A percentile compares a stretch with the other conserved stretches of the same genome.
phyloP scores from a whole-genome alignment of 2,329 filamentous ascomycete genomes.

The Microascus cirrosus region DNA sequence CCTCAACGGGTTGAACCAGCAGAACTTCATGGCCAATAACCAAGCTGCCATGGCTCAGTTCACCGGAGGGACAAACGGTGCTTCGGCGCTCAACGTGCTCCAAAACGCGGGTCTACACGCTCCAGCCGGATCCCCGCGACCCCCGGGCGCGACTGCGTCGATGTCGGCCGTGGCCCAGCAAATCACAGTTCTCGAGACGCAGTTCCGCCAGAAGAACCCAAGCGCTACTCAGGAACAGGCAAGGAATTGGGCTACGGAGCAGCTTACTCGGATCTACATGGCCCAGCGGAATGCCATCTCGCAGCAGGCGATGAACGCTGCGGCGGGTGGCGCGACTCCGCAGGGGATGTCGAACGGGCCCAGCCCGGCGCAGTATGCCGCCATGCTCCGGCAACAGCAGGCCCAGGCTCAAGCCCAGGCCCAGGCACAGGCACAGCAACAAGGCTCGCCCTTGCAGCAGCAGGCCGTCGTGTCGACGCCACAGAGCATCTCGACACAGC shows the following conservation, averaged over 20 bases:
- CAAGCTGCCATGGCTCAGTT: conserved; percentile 42
- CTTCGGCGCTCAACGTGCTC: conserved; percentile 9
- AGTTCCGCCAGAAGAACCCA: conserved; percentile 39
- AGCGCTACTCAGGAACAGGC: conserved; percentile 36
- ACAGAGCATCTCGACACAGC: conserved; percentile 4
- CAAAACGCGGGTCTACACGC: background rate
- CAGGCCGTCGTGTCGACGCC: conserved; percentile 2
- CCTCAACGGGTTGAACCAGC: conserved; percentile 35
- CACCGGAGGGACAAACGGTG: conserved; percentile 24
- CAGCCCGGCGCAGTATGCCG: conserved; percentile 49
- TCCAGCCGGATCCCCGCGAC: conserved; percentile 29
- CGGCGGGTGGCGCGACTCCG: conserved; percentile 36
- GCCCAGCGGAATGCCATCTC: conserved; percentile 28
- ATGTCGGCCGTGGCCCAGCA: conserved; percentile 37
- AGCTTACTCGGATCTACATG: conserved; percentile 34
- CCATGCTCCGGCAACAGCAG: conserved; percentile 37
- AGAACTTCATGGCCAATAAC: conserved; percentile 39
- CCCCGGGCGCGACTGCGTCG: conserved; percentile 26
- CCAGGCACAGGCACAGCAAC: conserved; percentile 7
- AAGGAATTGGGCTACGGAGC: conserved; percentile 38
- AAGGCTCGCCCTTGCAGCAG: conserved; percentile 8
- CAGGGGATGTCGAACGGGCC: conserved; percentile 36
- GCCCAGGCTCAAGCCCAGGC: conserved; percentile 7
- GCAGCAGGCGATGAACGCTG: conserved; percentile 43
- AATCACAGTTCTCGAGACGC: conserved; percentile 28